Conservation (phyloP, 371 early-diverging fungal genomes). For the Apophysomyces elegans region DNA sequence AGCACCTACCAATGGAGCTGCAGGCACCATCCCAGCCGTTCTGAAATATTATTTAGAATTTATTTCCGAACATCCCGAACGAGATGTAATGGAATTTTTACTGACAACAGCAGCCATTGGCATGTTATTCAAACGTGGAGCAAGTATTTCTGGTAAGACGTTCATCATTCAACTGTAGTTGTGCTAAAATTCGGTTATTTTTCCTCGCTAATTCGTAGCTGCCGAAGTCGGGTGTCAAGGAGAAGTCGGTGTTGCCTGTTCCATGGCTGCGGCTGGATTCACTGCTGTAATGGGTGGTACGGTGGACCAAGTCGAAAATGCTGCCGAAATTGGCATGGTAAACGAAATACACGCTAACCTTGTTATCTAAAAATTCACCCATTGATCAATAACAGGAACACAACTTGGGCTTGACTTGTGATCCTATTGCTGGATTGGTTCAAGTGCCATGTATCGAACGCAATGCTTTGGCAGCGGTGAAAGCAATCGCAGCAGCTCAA, state of each 20-base stretch:
- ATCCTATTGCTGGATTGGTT: constrained; percentile 92
- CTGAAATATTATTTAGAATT: constrained; percentile 95
- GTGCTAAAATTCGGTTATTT: background rate
- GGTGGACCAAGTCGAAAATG: constrained; percentile 90
- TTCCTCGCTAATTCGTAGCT: constrained; percentile 40
- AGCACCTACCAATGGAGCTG: constrained; percentile 93
- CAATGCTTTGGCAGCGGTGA: constrained; percentile 94
- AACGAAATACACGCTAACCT: background rate
- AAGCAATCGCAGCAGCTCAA: constrained; percentile 95
- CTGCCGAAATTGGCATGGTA: constrained; percentile 95
- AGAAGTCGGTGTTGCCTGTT: constrained; percentile 90
- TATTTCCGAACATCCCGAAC: constrained; percentile 84
- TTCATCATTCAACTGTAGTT: background rate
- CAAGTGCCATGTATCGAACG: constrained; percentile 98
- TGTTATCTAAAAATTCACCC: no score
- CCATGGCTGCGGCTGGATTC: constrained; percentile 95
- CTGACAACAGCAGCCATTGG: constrained; percentile 93
- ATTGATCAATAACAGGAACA: constrained; percentile 58
- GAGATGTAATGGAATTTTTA: constrained; percentile 90
- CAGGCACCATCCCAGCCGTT: constrained; percentile 87
- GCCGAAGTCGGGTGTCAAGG: constrained; percentile 97
- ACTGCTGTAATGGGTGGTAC: constrained; percentile 96
- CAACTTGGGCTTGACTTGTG: constrained; percentile 93
- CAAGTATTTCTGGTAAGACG: constrained; percentile 71
- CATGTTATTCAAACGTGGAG: constrained; percentile 95